Base-by-base conservation (phyloP, 2,329 filamentous ascomycete genomes). In the Aspergillus glaucus region DNA sequence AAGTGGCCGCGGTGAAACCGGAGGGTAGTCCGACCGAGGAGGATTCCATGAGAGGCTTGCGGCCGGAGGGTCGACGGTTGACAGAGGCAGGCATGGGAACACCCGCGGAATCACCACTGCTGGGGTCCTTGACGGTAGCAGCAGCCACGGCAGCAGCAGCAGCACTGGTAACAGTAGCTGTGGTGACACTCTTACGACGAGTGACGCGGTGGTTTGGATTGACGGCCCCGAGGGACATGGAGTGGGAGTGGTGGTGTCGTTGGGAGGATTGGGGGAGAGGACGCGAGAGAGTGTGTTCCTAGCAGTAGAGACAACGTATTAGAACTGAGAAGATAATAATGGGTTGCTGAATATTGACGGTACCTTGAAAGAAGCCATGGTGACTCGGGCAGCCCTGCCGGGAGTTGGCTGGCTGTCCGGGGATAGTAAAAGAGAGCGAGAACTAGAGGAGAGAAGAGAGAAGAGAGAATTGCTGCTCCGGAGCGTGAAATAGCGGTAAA, bases 161-260 rank as follows among this genome's bases (percentile, higher is more conserved):
- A 42, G 86, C 82, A 70, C 87, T 91, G 67, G 81, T 79, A 43
- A 78, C 79, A 43, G 85, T 81, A 55, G 83, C 86, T 52, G 88
- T 89, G 65, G 81, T 84, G 66, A 95, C 90, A 72, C 91, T 96
- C 80, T 97, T 97, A 62, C 93, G 84, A 63, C 92, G 88, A 60
- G 88, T 90, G 58, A 97, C 83, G 60, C 93, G 87, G 70, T 95
- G 87, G 68, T 82, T 85, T 60, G 84, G 75, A 74, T 91, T 92
- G 64, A 91, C 80, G 50, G 86, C 82, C 59, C 83, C 82, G 51
- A 86, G 80, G 48, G 91, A 86, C 59, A 90, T 77, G 50, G 88
- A 92, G 70, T 93, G 86, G 44, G 88, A 88, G 74, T 90, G 88
- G 60, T 82, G 84, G 64, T 90, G 85, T 74, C 89, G 88, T 60